phyloP scores from a whole-genome alignment of 2,329 filamentous ascomycete genomes.

The Acrocalymma vagum region DNA sequence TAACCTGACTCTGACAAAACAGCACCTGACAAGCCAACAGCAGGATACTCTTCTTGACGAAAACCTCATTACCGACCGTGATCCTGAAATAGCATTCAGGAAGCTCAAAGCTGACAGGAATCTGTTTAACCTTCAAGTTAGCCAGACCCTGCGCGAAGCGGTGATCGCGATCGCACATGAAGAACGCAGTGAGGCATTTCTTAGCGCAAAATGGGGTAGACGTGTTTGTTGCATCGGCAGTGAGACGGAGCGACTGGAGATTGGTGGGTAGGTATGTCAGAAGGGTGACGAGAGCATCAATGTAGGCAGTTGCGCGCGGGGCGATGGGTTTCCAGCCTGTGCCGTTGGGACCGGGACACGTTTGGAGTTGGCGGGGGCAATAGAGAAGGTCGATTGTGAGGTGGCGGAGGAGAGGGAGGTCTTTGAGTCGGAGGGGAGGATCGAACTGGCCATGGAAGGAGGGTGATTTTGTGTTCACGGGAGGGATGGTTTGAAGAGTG shows the following conservation, averaged over 20 bases:
- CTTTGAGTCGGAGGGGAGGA: conserved; percentile 31
- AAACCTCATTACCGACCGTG: conserved; percentile 13
- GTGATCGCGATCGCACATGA: conserved; percentile 26
- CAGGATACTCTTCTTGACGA: conserved; percentile 28
- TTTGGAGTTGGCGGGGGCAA: conserved; percentile 18
- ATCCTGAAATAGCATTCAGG: conserved; percentile 37
- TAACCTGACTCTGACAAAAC: conserved; percentile 35
- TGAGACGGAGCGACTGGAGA: conserved; percentile 16
- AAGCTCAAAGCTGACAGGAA: conserved; percentile 37
- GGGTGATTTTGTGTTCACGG: too few species aligned
- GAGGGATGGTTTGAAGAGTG: too few species aligned
- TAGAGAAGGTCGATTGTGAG: conserved; percentile 38
- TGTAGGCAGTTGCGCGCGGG: conserved; percentile 28
- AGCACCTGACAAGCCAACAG: conserved; percentile 38
- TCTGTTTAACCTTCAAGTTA: conserved; percentile 9
- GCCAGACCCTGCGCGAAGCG: conserved; percentile 26
- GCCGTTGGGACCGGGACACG: background rate
- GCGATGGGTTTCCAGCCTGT: conserved; percentile 25
- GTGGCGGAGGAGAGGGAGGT: conserved; percentile 31
- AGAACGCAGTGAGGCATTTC: conserved; percentile 31
- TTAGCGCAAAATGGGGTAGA: conserved; percentile 1
- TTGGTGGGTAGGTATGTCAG: conserved; percentile 21
- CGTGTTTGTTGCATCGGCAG: conserved; percentile 9
- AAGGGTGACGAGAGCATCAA: conserved; percentile 16
- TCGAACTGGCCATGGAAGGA: conserved; percentile 27